Evolutionary conservation across 2,329 filamentous ascomycete species (phyloP).

Genomic region (Diplodia seriata): DNA sequence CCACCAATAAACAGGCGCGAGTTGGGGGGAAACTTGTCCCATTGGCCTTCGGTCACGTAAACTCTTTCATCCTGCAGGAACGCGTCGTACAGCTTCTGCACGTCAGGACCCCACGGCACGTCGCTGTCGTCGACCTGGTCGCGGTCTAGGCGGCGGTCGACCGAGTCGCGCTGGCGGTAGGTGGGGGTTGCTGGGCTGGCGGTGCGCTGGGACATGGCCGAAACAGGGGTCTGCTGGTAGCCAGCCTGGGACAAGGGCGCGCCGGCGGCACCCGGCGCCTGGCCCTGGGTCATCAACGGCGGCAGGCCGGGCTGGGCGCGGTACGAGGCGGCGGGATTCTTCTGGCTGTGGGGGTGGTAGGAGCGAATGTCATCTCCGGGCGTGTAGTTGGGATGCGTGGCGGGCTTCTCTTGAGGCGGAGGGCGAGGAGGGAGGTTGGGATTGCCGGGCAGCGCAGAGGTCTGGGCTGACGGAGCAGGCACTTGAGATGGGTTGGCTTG

Average conservation of each 20-base stretch:
- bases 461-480: constrained; percentile 35
- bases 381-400: constrained; percentile 57
- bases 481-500: constrained; percentile 25
- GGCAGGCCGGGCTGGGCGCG: constrained; percentile 41
- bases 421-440: constrained; percentile 56
- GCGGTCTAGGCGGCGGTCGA: constrained; percentile 38
- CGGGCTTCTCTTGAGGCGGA: constrained; percentile 57
- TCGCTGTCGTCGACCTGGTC: constrained; percentile 53
- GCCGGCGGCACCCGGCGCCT: constrained; percentile 32
- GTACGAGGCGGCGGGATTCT: constrained; percentile 43
- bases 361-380: constrained; percentile 58
- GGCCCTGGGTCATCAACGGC: constrained; percentile 38
- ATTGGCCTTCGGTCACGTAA: constrained; percentile 78
- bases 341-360: constrained; percentile 57
- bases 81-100: constrained; percentile 72
- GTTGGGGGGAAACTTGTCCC: constrained; percentile 79
- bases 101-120: constrained; percentile 61
- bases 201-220: constrained; percentile 37
- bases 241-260: constrained; percentile 21
- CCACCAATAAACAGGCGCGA: constrained; percentile 83
- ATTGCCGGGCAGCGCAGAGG: constrained; percentile 49
- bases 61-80: constrained; percentile 76
- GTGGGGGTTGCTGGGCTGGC: constrained; percentile 43
- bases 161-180: constrained; percentile 41
- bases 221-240: constrained; percentile 34